These are phyloP conservation scores for Setaria viridis DNA, from an alignment of 202 grass and related monocot genomes.

Conservation along the genomic window DNA sequence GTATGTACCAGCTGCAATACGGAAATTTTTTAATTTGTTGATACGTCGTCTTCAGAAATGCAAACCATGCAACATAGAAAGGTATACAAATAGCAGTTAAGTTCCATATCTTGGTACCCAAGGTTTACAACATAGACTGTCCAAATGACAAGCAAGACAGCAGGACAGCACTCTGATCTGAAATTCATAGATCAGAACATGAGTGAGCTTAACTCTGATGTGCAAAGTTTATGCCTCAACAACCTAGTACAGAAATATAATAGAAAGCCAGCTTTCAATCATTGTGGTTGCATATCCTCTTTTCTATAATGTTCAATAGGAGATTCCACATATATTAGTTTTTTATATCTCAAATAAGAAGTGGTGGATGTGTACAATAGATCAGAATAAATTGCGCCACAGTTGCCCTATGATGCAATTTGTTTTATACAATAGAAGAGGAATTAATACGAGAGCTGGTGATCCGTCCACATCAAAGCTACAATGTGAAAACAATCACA, in stretches of 20 bases:
- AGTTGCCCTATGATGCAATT: conserved; percentile 4
- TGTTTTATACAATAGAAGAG: conserved; percentile 36
- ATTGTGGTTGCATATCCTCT: conserved; percentile 13
- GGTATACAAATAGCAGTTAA: neutral
- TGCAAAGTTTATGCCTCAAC: conserved; percentile 23
- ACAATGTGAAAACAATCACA: conserved; percentile 39
- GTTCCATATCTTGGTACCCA: conserved; percentile 1
- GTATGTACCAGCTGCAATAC: neutral
- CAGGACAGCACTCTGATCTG: conserved; percentile 8
- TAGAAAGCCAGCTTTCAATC: neutral
- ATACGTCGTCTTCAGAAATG: conserved; percentile 5
- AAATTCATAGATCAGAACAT: conserved; percentile 33
- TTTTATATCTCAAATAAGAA: conserved; percentile 27
- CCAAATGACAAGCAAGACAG: conserved; percentile 16
- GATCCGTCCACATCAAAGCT: conserved; percentile 44
- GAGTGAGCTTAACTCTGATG: conserved; percentile 7
- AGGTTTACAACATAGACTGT: conserved; percentile 37
- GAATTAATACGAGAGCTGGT: conserved; percentile 43
- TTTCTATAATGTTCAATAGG: conserved; percentile 28
- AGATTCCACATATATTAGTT: conserved; percentile 11
- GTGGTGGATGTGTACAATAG: neutral
- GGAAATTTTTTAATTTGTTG: neutral
- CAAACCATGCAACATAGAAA: neutral
- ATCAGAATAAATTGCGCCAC: neutral
- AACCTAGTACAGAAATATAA: conserved; percentile 32